Evolutionary conservation across 345 rosid genomes (phyloP).

Genomic region (Microthlaspi erraticum): DNA sequence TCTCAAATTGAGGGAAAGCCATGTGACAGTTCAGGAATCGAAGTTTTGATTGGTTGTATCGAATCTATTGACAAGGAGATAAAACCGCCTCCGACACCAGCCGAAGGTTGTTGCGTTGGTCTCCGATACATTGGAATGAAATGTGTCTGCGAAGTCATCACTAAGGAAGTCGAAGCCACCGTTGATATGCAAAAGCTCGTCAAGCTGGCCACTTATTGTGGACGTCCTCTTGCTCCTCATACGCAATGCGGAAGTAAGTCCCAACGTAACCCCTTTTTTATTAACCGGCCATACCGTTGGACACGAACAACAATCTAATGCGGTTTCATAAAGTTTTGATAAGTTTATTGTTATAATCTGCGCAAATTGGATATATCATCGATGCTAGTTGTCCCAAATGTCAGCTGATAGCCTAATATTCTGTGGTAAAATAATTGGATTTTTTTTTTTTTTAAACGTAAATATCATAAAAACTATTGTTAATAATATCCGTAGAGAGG

Average conservation of each 20-base stretch:
- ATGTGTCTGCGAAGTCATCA: slow-evolving; percentile 22
- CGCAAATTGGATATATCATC: too few species aligned
- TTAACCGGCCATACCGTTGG: too few species aligned
- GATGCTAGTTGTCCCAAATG: too few species aligned
- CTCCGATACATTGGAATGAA: slow-evolving; percentile 26
- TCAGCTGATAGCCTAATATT: too few species aligned
- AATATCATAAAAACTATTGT: too few species aligned
- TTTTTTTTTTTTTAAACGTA: too few species aligned
- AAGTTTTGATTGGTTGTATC: slow-evolving; percentile 11
- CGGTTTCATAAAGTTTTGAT: too few species aligned
- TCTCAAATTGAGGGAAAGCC: slow-evolving; percentile 17
- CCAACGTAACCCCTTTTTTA: neutral
- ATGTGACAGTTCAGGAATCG: slow-evolving; percentile 15
- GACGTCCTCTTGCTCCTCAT: slow-evolving; percentile 32
- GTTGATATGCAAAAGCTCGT: slow-evolving; percentile 38
- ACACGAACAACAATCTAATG: neutral
- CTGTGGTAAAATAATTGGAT: too few species aligned
- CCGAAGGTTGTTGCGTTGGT: slow-evolving; percentile 34
- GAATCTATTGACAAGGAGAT: slow-evolving; percentile 18
- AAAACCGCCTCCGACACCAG: slow-evolving; percentile 26
- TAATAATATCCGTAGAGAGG: too few species aligned
- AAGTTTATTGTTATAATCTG: too few species aligned
- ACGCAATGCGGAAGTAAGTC: slow-evolving; percentile 37
- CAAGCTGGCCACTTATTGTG: slow-evolving; percentile 30
- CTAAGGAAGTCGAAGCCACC: neutral